These are phyloP conservation scores for Diutina sp. DNA, from an alignment of 1,139 yeast genomes.

Conservation along the genomic window DNA sequence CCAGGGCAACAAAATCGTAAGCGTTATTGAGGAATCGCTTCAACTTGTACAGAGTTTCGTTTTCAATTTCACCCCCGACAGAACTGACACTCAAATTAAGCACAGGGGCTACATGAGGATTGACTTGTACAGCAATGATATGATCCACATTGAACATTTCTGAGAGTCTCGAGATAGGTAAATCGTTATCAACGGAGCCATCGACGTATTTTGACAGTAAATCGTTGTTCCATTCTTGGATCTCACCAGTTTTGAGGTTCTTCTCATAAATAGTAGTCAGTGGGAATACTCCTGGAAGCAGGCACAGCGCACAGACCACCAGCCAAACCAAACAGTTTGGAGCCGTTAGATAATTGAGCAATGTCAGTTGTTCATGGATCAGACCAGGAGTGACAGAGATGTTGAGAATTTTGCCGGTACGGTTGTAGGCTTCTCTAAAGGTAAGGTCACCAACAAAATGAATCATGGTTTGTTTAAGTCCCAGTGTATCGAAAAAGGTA, in stretches of 20 bases:
- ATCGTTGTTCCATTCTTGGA: slow-evolving; percentile 71
- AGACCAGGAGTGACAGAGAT: slow-evolving; percentile 47
- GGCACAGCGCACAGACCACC: slow-evolving; percentile 94
- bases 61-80: slow-evolving; percentile 60
- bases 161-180: slow-evolving; percentile 78
- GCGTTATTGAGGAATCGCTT: slow-evolving; percentile 41
- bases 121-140: slow-evolving; percentile 10
- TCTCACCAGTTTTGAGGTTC: slow-evolving; percentile 54
- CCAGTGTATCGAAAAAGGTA: slow-evolving; percentile 74
- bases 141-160: slow-evolving; percentile 27
- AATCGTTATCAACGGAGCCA: slow-evolving; percentile 90
- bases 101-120: slow-evolving; percentile 18
- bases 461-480: slow-evolving; percentile 61
- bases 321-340: slow-evolving; percentile 51
- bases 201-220: slow-evolving; percentile 78
- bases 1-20: slow-evolving; percentile 53
- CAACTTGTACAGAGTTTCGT: slow-evolving; percentile 41
- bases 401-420: slow-evolving; percentile 46
- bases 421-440: slow-evolving; percentile 44
- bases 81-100: slow-evolving; percentile 54
- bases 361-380: slow-evolving; percentile 44
- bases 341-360: slow-evolving; percentile 35
- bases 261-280: slow-evolving; percentile 80
- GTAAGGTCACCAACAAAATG: slow-evolving; percentile 83
- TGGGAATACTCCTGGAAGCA: slow-evolving; percentile 85